Evolutionary conservation across 257 asterid genomes (phyloP).

Genomic region (Solanum megistacrolobum): DNA sequence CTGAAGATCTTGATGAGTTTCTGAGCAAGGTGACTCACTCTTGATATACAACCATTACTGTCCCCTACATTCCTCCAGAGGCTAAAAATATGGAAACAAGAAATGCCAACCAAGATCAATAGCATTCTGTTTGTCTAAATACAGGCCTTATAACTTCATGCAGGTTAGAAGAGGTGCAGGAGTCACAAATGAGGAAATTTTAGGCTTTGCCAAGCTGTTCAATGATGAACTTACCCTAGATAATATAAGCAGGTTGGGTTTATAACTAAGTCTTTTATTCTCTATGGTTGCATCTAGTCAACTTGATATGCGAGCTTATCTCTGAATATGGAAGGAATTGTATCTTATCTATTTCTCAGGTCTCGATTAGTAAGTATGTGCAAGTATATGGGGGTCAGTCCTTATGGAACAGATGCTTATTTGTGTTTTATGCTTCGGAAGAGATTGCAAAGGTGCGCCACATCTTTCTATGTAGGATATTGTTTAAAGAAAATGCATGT

Average conservation of each 20-base stretch:
- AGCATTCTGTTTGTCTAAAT: background rate
- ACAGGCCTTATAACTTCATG: conserved; percentile 8
- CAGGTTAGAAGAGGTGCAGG: conserved; percentile 86
- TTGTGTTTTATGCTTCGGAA: conserved; percentile 79
- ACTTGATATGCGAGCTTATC: background rate
- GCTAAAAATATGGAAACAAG: background rate
- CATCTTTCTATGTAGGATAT: conserved; percentile 9
- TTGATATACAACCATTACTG: background rate
- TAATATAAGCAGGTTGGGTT: conserved; percentile 75
- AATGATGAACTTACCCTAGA: conserved; percentile 93
- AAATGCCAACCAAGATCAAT: background rate
- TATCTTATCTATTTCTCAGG: conserved; percentile 30
- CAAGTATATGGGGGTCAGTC: conserved; percentile 87
- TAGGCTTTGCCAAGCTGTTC: conserved; percentile 89
- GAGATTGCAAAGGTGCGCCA: conserved; percentile 59
- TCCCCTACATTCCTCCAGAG: background rate
- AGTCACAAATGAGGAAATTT: conserved; percentile 72
- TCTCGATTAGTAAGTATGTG: conserved; percentile 90
- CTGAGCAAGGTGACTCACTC: conserved; percentile 43
- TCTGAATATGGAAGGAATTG: background rate
- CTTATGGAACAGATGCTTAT: conserved; percentile 84
- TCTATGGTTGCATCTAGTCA: background rate
- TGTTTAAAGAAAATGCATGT: background rate
- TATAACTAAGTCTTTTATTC: conserved; percentile 2
- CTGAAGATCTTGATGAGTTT: conserved; percentile 85